phyloP scores from a whole-genome alignment of 2,329 filamentous ascomycete species.

The Cercospora beticola region DNA sequence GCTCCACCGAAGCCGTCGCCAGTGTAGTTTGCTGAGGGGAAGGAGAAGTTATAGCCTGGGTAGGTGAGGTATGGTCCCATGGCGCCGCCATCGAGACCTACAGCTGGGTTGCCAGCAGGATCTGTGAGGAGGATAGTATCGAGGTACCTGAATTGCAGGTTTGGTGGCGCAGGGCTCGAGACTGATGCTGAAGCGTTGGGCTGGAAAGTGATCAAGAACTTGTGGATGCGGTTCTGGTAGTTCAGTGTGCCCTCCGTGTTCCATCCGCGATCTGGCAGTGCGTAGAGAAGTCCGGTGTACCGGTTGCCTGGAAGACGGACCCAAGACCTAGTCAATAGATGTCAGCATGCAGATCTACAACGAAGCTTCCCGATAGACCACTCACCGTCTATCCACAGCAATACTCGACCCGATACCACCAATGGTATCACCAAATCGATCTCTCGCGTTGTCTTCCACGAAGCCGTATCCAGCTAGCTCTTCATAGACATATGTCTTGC shows the following conservation, averaged over 20 bases:
- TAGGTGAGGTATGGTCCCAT: slow-evolving; percentile 54
- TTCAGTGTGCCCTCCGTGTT: slow-evolving; percentile 71
- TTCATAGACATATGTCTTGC: slow-evolving; percentile 63
- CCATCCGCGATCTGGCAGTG: slow-evolving; percentile 62
- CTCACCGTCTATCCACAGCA: slow-evolving; percentile 54
- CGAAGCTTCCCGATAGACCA: background rate
- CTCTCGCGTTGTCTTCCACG: slow-evolving; percentile 57
- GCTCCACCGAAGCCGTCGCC: slow-evolving; percentile 67
- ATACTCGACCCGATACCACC: slow-evolving; percentile 66
- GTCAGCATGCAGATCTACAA: background rate
- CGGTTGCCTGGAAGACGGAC: slow-evolving; percentile 35
- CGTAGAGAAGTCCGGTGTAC: slow-evolving; percentile 64
- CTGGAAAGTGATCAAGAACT: slow-evolving; percentile 61
- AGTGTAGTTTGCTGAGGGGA: slow-evolving; percentile 63
- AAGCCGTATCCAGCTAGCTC: slow-evolving; percentile 66
- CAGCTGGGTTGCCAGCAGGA: slow-evolving; percentile 61
- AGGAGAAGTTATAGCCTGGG: slow-evolving; percentile 55
- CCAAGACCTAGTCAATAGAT: background rate
- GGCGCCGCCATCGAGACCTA: slow-evolving; percentile 62
- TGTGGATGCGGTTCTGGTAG: slow-evolving; percentile 67
- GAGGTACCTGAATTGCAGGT: slow-evolving; percentile 62
- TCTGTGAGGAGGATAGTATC: slow-evolving; percentile 66
- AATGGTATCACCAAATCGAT: slow-evolving; percentile 69
- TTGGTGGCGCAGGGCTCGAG: slow-evolving; percentile 56
- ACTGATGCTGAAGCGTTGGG: slow-evolving; percentile 54